Evolutionary conservation across 352 stramenopile genomes (phyloP).

Genomic region (Pseudoperonospora humuli): DNA sequence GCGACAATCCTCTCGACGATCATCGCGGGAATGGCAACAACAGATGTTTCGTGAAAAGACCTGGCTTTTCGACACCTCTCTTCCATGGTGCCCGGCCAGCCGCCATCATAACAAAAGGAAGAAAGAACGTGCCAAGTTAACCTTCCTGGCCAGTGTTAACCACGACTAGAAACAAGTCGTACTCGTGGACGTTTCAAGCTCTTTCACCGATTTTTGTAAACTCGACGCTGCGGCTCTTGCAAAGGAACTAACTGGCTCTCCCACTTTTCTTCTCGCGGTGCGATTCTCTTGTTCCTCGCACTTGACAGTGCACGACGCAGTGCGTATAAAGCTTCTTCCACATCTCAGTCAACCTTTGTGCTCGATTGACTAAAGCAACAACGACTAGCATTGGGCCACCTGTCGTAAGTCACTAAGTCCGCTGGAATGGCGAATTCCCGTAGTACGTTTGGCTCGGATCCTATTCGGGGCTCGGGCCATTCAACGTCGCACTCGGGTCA

Average conservation of each 20-base stretch:
- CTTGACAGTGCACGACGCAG: background rate
- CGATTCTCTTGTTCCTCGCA: background rate
- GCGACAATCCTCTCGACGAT: background rate
- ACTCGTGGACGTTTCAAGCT: too few relatives aligned
- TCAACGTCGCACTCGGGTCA: conserved; percentile 12
- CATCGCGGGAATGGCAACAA: background rate
- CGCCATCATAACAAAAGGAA: conserved; percentile 11
- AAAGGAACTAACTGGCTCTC: conserved; percentile 6
- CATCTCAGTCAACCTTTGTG: too few relatives aligned
- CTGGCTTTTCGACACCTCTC: background rate
- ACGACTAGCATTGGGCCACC: too few relatives aligned
- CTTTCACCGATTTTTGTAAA: too few relatives aligned
- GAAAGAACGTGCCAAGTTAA: conserved; percentile 5
- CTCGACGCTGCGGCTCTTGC: background rate
- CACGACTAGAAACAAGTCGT: too few relatives aligned
- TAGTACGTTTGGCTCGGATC: background rate
- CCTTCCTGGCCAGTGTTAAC: conserved; percentile 1
- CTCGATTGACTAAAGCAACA: too few relatives aligned
- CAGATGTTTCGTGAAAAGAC: background rate
- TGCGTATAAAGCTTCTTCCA: background rate
- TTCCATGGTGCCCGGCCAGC: conserved; percentile 6
- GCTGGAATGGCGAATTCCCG: conserved; percentile 5
- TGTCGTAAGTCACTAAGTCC: too few relatives aligned
- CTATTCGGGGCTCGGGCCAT: conserved; percentile 5
- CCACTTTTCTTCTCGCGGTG: background rate